Evolutionary conservation across 768 basidiomycete genomes (phyloP).

Genomic region (Mycena kentingensis): DNA sequence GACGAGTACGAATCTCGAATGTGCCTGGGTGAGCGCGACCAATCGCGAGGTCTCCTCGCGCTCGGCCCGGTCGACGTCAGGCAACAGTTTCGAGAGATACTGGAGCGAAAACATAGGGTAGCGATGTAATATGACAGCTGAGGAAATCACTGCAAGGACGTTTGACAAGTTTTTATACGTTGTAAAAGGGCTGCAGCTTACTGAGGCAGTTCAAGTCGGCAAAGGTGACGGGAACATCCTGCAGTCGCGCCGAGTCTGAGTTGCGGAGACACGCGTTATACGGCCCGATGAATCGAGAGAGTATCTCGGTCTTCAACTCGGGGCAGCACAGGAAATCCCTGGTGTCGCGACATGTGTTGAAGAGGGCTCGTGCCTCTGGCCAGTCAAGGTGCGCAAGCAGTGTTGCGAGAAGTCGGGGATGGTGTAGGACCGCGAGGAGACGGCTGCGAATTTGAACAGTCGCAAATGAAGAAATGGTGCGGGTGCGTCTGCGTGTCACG

Average conservation of each 20-base stretch:
- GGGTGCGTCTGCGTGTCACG: slow-evolving; percentile 15
- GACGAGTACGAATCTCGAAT: slow-evolving; percentile 74
- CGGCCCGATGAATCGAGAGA: slow-evolving; percentile 58
- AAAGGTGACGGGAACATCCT: slow-evolving; percentile 54
- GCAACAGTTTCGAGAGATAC: slow-evolving; percentile 42
- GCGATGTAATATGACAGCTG: slow-evolving; percentile 61
- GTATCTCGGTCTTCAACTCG: slow-evolving; percentile 39
- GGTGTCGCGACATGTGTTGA: slow-evolving; percentile 37
- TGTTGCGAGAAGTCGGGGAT: slow-evolving; percentile 28
- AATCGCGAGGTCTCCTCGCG: slow-evolving; percentile 40
- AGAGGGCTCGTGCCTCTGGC: slow-evolving; percentile 41
- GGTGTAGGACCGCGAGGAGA: slow-evolving; percentile 17
- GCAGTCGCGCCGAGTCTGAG: slow-evolving; percentile 41
- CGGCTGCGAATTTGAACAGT: not conserved
- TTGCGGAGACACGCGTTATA: slow-evolving; percentile 48
- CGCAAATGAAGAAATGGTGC: slow-evolving; percentile 24
- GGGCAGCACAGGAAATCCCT: slow-evolving; percentile 33
- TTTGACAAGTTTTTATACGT: slow-evolving; percentile 15
- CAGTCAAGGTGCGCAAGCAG: slow-evolving; percentile 40
- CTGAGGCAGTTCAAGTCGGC: slow-evolving; percentile 65
- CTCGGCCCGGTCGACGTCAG: slow-evolving; percentile 32
- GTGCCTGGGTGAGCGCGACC: slow-evolving; percentile 56
- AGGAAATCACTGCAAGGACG: slow-evolving; percentile 57
- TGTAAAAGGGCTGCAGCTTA: slow-evolving; percentile 40
- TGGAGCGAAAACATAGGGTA: slow-evolving; percentile 72